These are phyloP conservation scores for Agrocybe chaxingu DNA, from an alignment of 768 basidiomycete genomes.

Conservation along the genomic window DNA sequence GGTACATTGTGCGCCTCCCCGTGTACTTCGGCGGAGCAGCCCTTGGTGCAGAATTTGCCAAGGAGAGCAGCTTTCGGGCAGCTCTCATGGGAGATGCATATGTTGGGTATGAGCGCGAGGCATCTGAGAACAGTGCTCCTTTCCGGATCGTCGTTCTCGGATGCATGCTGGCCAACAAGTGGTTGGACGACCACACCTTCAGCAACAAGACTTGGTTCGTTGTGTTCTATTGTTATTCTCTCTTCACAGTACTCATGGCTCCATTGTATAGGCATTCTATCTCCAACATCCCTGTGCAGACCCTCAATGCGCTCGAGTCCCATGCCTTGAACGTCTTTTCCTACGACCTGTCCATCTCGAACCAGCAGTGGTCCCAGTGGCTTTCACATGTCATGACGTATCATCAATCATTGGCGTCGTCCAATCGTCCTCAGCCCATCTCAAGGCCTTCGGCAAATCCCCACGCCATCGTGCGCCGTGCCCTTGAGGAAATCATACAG, in stretches of 20 bases:
- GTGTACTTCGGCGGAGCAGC: conserved; percentile 56
- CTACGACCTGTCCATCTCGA: conserved; percentile 67
- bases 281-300: conserved; percentile 68
- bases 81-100: conserved; percentile 55
- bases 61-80: conserved; percentile 61
- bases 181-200: conserved; percentile 86
- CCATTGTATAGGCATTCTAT: conserved; percentile 64
- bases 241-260: conserved; percentile 10
- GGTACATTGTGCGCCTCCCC: conserved; percentile 80
- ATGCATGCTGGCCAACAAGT: conserved; percentile 86
- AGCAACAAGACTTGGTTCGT: conserved; percentile 86
- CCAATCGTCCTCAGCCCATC: conserved; percentile 67
- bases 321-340: conserved; percentile 67
- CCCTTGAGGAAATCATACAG: conserved; percentile 67
- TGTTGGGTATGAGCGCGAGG: conserved; percentile 41
- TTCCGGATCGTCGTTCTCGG: conserved; percentile 77
- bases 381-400: conserved; percentile 62
- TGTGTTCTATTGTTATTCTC: background rate
- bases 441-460: conserved; percentile 75
- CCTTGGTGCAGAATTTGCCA: conserved; percentile 49
- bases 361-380: conserved; percentile 69
- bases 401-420: conserved; percentile 60
- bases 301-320: conserved; percentile 69
- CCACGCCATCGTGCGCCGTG: conserved; percentile 61
- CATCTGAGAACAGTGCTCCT: conserved; percentile 55